Evolutionary conservation across 768 basidiomycete species (phyloP), one percentile per base, ranked within the genome.

Genomic region (Boletus reticuloceps): DNA sequence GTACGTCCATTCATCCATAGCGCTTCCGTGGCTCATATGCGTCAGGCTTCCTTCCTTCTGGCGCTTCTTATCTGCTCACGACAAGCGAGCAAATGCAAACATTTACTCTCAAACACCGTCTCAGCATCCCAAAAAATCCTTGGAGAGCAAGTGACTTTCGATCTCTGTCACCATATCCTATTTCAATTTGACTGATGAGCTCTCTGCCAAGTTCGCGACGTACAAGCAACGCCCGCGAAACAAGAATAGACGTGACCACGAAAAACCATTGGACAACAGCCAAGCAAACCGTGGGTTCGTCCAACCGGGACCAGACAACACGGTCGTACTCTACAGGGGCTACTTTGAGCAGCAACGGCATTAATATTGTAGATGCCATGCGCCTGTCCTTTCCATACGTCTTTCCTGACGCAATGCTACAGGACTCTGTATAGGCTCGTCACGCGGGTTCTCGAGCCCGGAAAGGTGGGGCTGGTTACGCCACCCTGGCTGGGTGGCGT

Each of bases 321-420:
- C 11, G 34, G 14, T 34, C 2, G 52, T 50, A 6, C 62, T 67
- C 10, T 62, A 67, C 38, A 73, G 82, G 8, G 77, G 63, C 3
- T 65, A 68, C 9, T 82, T 80, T 65, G 81, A 82, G 49, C 77
- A 80, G 43, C 77, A 79, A 44, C 73, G 81, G 61, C n/a, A n/a
- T n/a, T n/a, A n/a, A n/a, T 60, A 39, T 39, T 39, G n/a, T 39
- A 3, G n/a, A 17, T 39, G 16, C n/a, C n/a, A 39, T 39, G 7
- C 8, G 14, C 17, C 38, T 17, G 25, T 16, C 32, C 4, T 31
- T 41, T 19, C 19, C 10, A 2, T 10, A 17, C n/a, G 2, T 29
- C 7, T 7, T 13, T 29, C 12, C 32, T 52, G 50, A 62, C 22
- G 36, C 14, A 6, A n/a, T 13, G n/a, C 8, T 17, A 22, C 42